Percentiles rank a stretch among this genome's conserved stretches.
Conservation (phyloP, 78 protist genomes). For the Creolimax fragrantissima region DNA sequence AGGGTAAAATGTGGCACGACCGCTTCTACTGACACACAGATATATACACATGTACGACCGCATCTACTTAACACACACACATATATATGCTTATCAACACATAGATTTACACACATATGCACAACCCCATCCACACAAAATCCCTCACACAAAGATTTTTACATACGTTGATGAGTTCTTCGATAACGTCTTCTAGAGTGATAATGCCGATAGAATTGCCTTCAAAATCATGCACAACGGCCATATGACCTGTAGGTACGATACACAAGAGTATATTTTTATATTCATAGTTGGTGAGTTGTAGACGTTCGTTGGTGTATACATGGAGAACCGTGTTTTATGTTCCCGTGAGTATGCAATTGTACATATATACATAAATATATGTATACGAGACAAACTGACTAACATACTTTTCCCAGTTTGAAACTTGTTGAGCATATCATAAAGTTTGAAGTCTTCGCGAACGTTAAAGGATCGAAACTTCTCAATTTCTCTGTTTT, state of each 20-base stretch:
- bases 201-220: not conserved
- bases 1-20: not conserved
- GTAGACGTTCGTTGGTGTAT: not conserved
- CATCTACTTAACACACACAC: not conserved
- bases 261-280: too few relatives aligned
- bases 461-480: not conserved
- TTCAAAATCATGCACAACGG: not conserved
- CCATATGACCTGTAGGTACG: slow-evolving; percentile 1
- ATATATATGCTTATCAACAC: not conserved
- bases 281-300: too few relatives aligned
- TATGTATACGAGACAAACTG: not conserved
- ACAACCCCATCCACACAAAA: not conserved
- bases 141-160: too few relatives aligned
- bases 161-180: not conserved
- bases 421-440: not conserved
- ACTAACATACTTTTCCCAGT: not conserved
- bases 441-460: not conserved
- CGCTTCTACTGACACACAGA: not conserved
- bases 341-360: too few relatives aligned
- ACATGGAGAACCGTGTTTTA: too few relatives aligned
- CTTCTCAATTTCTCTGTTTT: not conserved
- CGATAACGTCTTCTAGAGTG: slow-evolving; percentile 20
- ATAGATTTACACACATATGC: not conserved
- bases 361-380: not conserved
- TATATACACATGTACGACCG: not conserved